A percentile compares a stretch with the other conserved stretches of the same genome.
These are phyloP conservation scores for Aspergillus olivimuriae DNA, from an alignment of 495 filamentous ascomycete genomes.

Conservation along the genomic window DNA sequence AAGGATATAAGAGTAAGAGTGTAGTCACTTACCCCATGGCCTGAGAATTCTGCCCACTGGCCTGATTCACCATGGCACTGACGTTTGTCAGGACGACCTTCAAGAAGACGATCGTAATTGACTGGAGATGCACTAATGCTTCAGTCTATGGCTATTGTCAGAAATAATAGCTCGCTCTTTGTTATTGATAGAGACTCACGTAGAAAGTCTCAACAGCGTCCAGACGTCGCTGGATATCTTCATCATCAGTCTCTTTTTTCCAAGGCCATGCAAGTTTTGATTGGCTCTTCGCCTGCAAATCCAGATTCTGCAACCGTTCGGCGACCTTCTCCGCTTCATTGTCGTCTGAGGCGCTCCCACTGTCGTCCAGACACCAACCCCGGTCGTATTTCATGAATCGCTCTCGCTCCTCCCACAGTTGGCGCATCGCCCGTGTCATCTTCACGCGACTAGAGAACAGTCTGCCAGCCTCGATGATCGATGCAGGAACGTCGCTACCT, in stretches of 20 bases:
- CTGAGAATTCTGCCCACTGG: conserved; percentile 39
- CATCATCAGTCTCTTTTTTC: conserved; percentile 52
- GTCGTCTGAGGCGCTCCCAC: conserved; percentile 43
- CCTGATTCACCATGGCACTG: conserved; percentile 52
- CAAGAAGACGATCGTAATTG: conserved; percentile 85
- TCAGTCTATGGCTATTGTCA: conserved; percentile 45
- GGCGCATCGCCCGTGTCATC: conserved; percentile 83
- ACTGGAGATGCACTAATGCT: conserved; percentile 79
- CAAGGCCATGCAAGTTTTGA: conserved; percentile 20
- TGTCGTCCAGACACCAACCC: conserved; percentile 66
- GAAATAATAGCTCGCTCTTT: conserved; percentile 14
- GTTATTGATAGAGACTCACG: conserved; percentile 44
- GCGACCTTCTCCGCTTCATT: conserved; percentile 11
- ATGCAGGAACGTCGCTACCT: conserved; percentile 83
- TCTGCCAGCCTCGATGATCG: conserved; percentile 91
- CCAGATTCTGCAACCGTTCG: conserved; percentile 22
- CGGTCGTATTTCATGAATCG: conserved; percentile 84
- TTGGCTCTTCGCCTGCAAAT: conserved; percentile 21
- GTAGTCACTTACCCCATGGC: conserved; percentile 25
- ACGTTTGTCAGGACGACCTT: conserved; percentile 83
- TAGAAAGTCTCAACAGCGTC: conserved; percentile 78
- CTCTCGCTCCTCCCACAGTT: conserved; percentile 92
- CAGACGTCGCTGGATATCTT: conserved; percentile 56
- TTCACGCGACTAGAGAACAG: conserved; percentile 83
- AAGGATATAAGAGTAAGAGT: background rate